phyloP scores from a whole-genome alignment of 192 early-diverging fungal genomes.

The Dispira simplex region DNA sequence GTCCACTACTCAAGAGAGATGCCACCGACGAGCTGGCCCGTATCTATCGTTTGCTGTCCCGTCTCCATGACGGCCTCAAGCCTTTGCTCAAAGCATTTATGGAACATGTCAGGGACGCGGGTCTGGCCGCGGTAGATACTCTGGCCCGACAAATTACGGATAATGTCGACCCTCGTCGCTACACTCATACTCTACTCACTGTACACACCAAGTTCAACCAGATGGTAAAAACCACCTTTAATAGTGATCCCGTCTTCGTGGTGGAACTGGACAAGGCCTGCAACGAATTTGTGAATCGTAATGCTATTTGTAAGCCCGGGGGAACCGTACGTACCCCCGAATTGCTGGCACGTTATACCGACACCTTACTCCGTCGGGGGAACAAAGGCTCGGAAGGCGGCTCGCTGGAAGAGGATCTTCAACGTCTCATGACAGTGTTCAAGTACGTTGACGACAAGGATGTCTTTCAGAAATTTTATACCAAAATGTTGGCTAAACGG shows the following conservation, averaged over 20 bases:
- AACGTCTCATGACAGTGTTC: conserved; percentile 70
- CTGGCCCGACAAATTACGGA: conserved; percentile 40
- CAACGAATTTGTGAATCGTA: conserved; percentile 85
- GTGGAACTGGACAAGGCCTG: conserved; percentile 88
- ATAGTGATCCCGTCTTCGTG: conserved; percentile 71
- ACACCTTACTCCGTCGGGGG: conserved; percentile 76
- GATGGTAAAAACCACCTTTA: conserved; percentile 63
- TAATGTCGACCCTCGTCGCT: conserved; percentile 39
- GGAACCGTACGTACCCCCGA: conserved; percentile 63
- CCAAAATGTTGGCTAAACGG: conserved; percentile 82
- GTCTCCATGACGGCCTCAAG: conserved; percentile 72
- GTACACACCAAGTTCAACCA: conserved; percentile 79
- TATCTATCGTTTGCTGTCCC: conserved; percentile 68
- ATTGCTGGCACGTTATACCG: conserved; percentile 80
- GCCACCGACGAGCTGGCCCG: conserved; percentile 76
- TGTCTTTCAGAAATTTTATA: conserved; percentile 97
- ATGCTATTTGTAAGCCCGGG: conserved; percentile 56
- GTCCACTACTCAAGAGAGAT: conserved; percentile 71
- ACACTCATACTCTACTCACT: conserved; percentile 71
- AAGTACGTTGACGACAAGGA: conserved; percentile 96
- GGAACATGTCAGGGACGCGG: conserved; percentile 60
- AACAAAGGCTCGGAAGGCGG: conserved; percentile 3
- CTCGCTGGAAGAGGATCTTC: conserved; percentile 30
- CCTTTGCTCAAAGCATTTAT: conserved; percentile 64
- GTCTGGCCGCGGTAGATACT: conserved; percentile 61